Percentiles rank a stretch among this genome's conserved stretches.
phyloP scores from a whole-genome alignment of 495 filamentous ascomycete genomes.

The Cryomyces minteri region DNA sequence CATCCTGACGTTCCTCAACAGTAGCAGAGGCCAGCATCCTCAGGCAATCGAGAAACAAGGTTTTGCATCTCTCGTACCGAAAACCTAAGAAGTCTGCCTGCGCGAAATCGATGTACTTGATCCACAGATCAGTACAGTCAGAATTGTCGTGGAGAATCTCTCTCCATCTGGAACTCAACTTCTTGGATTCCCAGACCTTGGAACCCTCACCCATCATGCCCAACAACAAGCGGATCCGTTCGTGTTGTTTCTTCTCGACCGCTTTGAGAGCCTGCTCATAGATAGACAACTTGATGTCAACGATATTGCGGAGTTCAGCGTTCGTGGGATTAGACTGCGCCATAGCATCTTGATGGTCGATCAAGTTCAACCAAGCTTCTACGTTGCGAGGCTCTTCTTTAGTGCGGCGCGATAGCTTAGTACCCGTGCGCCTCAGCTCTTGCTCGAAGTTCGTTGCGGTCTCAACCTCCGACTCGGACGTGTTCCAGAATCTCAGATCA shows the following conservation, averaged over 20 bases:
- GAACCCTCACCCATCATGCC: slow-evolving; percentile 53
- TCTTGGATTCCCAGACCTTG: slow-evolving; percentile 50
- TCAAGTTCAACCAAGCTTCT: slow-evolving; percentile 54
- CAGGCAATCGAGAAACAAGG: slow-evolving; percentile 37
- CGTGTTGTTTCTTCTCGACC: slow-evolving; percentile 17
- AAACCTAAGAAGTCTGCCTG: slow-evolving; percentile 53
- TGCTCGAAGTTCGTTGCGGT: slow-evolving; percentile 17
- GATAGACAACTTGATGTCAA: slow-evolving; percentile 64
- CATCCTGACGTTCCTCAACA: neutral
- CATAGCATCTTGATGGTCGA: slow-evolving; percentile 53
- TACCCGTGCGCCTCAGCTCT: slow-evolving; percentile 29
- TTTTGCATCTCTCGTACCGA: slow-evolving; percentile 42
- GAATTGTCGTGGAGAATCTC: slow-evolving; percentile 37
- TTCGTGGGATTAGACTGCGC: slow-evolving; percentile 23
- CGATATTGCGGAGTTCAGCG: slow-evolving; percentile 46
- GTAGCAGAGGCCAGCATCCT: neutral
- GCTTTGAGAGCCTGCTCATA: slow-evolving; percentile 59
- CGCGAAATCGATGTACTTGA: slow-evolving; percentile 52
- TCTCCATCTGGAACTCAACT: slow-evolving; percentile 45
- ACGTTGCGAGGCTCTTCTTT: slow-evolving; percentile 46
- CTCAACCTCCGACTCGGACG: slow-evolving; percentile 31
- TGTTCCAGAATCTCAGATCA: slow-evolving; percentile 20
- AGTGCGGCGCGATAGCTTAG: slow-evolving; percentile 38
- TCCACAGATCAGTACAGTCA: slow-evolving; percentile 47
- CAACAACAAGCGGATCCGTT: slow-evolving; percentile 38